Percentiles rank a stretch among this genome's conserved stretches.
phyloP scores from a whole-genome alignment of 225 moss, liverwort and hornwort genomes.

The Rhytidiadelphus loreus region DNA sequence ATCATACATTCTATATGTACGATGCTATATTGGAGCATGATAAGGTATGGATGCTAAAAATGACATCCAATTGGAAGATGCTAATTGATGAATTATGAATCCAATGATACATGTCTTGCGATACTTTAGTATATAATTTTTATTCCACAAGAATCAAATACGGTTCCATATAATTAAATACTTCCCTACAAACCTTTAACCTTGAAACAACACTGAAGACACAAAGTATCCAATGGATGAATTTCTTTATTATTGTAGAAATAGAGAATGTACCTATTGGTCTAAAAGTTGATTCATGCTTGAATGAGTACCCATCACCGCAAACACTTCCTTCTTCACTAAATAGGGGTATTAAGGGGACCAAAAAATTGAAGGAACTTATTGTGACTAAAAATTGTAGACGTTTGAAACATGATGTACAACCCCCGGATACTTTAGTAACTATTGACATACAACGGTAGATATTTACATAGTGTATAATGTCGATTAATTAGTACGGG shows the following conservation, averaged over 20 bases:
- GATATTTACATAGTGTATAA: too few relatives aligned
- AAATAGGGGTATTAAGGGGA: too few relatives aligned
- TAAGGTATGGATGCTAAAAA: neutral
- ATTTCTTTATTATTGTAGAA: accelerated
- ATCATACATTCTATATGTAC: neutral
- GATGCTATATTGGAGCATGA: neutral
- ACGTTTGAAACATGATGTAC: too few relatives aligned
- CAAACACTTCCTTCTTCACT: accelerated
- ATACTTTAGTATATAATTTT: too few relatives aligned
- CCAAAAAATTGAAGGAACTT: too few relatives aligned
- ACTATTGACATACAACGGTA: too few relatives aligned
- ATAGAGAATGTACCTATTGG: neutral
- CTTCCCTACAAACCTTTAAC: accelerated
- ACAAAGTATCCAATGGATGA: accelerated
- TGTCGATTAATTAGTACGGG: too few relatives aligned
- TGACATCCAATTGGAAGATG: too few relatives aligned
- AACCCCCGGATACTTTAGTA: too few relatives aligned
- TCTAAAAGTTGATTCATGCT: neutral
- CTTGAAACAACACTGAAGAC: accelerated
- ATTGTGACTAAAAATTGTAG: too few relatives aligned
- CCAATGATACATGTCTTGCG: neutral
- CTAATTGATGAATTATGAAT: neutral
- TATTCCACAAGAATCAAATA: neutral
- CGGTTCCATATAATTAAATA: accelerated
- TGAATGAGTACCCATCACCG: accelerated